phyloP scores from a whole-genome alignment of 768 basidiomycete species.

The Lactarius trivialis region DNA sequence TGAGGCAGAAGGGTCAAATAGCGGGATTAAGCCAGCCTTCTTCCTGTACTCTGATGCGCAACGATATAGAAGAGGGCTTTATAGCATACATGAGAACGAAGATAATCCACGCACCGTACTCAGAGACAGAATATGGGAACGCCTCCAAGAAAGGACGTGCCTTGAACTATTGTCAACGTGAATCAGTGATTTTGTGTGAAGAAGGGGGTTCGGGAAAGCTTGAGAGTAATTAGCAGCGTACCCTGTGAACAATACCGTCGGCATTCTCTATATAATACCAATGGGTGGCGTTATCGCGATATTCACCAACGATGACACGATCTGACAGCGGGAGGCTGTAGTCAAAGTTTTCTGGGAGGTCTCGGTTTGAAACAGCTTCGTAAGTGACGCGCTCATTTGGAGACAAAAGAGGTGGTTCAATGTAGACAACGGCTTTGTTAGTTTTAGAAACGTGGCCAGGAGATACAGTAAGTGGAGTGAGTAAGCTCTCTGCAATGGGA shows the following conservation, averaged over 20 bases:
- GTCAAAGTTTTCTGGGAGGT: constrained; percentile 18
- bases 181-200: not conserved
- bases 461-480: not conserved
- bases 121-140: constrained; percentile 20
- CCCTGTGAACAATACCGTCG: constrained; percentile 17
- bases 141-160: constrained; percentile 6
- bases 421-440: not conserved
- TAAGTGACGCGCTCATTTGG: constrained; percentile 15
- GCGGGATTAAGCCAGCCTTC: constrained; percentile 35
- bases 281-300: constrained; percentile 10
- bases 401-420: constrained; percentile 4
- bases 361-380: constrained; percentile 10
- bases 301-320: constrained; percentile 17
- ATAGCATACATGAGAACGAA: not conserved
- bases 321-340: constrained; percentile 10
- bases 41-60: constrained; percentile 40
- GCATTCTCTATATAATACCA: constrained; percentile 21
- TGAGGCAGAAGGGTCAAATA: constrained; percentile 55
- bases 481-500: not conserved
- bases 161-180: constrained; percentile 8
- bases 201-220: not conserved
- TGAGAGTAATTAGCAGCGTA: not conserved
- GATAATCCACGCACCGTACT: constrained; percentile 14
- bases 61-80: not conserved
- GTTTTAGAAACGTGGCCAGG: not conserved